A percentile compares a stretch with the other conserved stretches of the same genome.
phyloP scores from a whole-genome alignment of 495 filamentous ascomycete species.

The Penicillium cinerascens region DNA sequence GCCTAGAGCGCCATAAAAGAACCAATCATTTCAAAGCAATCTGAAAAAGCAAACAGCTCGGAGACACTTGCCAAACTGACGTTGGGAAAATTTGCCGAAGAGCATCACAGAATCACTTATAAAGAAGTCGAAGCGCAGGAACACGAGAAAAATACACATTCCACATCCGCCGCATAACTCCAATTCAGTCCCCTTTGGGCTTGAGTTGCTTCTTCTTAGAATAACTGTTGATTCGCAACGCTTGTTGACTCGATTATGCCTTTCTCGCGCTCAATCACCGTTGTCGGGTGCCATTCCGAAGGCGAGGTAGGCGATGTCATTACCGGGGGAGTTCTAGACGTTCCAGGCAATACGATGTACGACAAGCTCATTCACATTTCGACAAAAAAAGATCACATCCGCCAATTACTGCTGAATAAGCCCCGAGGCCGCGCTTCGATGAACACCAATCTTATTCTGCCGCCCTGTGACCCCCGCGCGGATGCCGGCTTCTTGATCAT shows the following conservation, averaged over 20 bases:
- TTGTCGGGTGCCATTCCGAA: conserved; percentile 30
- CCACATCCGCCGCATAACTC: too few species aligned
- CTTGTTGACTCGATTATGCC: conserved; percentile 9
- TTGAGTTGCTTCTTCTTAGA: background rate
- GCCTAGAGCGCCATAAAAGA: conserved; percentile 6
- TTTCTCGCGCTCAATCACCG: conserved; percentile 25
- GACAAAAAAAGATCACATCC: conserved; percentile 26
- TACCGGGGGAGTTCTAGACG: conserved; percentile 32
- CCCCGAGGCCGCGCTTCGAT: conserved; percentile 33
- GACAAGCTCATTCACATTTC: conserved; percentile 29
- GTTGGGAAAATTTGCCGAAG: background rate
- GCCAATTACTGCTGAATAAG: conserved; percentile 36
- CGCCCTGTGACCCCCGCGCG: conserved; percentile 31
- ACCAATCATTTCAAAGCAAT: background rate
- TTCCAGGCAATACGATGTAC: conserved; percentile 32
- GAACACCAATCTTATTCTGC: conserved; percentile 34
- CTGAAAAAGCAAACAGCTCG: conserved; percentile 3
- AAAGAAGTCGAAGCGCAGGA: background rate
- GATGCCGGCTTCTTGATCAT: conserved; percentile 39
- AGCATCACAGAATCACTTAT: background rate
- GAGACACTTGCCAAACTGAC: background rate
- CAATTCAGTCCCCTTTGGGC: too few species aligned
- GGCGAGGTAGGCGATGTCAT: conserved; percentile 37
- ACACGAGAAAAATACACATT: background rate
- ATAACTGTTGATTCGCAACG: background rate